Evolutionary conservation across 2,329 filamentous ascomycete species (phyloP).

Genomic region (Botrytis cinerea): DNA sequence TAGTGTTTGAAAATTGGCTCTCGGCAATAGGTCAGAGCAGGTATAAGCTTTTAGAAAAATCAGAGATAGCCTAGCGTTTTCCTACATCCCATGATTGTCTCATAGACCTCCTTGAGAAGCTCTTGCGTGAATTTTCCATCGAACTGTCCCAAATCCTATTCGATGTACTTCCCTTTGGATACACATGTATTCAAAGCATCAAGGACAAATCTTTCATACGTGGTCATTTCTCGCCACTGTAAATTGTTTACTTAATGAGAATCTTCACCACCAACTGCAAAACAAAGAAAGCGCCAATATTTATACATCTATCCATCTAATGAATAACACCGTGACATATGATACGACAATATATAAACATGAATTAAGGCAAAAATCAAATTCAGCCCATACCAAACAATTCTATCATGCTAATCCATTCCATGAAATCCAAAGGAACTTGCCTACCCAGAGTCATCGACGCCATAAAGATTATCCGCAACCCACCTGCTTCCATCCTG

Average conservation of each 20-base stretch:
- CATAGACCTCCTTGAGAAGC: not conserved
- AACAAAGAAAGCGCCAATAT: not conserved
- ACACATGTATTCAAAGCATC: not conserved
- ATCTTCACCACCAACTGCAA: not conserved
- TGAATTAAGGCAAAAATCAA: not conserved
- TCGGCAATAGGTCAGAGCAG: not conserved
- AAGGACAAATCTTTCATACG: not conserved
- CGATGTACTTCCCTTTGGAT: not conserved
- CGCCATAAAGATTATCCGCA: too few species aligned
- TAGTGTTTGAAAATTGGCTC: rapidly evolving
- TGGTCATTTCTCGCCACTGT: not conserved
- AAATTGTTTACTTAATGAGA: not conserved
- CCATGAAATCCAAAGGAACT: not conserved
- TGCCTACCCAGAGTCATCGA: not conserved
- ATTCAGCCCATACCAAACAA: not conserved
- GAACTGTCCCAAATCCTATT: rapidly evolving
- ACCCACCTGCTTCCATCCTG: not conserved
- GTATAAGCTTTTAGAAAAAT: not conserved
- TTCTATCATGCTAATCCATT: not conserved
- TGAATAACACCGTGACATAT: not conserved
- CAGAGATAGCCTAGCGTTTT: rapidly evolving
- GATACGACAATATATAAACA: not conserved
- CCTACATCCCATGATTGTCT: rapidly evolving
- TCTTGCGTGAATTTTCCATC: rapidly evolving
- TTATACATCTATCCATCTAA: not conserved